Percentiles rank a stretch among this genome's conserved stretches.
Evolutionary conservation across 1,284 basidiomycete species (phyloP).

Genomic region (Cutaneotrichosporon sp.): DNA sequence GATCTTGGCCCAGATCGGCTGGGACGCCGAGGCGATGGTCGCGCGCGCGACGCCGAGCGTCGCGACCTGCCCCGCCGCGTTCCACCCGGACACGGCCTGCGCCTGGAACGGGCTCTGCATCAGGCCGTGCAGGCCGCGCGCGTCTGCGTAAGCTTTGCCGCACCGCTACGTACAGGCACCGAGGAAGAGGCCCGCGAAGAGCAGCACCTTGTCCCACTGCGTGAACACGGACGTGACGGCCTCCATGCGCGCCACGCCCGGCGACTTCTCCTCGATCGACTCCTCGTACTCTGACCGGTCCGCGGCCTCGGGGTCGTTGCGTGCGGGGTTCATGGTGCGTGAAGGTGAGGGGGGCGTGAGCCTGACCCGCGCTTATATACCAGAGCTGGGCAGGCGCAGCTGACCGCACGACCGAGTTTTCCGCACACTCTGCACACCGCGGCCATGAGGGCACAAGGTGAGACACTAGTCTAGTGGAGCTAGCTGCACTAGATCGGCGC

Average conservation of each 20-base stretch:
- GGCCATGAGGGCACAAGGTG: too few relatives aligned
- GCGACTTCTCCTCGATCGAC: conserved; percentile 9
- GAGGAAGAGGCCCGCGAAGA: conserved; percentile 51
- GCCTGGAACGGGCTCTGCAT: conserved; percentile 14
- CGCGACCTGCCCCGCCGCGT: conserved; percentile 8
- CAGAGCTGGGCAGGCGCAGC: too few relatives aligned
- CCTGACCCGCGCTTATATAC: too few relatives aligned
- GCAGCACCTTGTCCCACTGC: conserved; percentile 6
- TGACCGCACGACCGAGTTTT: too few relatives aligned
- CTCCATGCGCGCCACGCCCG: conserved; percentile 17
- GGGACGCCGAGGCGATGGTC: conserved; percentile 64
- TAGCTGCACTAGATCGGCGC: too few relatives aligned
- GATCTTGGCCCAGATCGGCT: conserved; percentile 77
- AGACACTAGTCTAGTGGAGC: too few relatives aligned
- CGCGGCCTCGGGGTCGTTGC: too few relatives aligned
- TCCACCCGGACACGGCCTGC: conserved; percentile 12
- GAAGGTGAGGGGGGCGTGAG: too few relatives aligned
- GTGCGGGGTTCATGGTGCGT: too few relatives aligned
- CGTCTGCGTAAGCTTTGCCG: conserved; percentile 9
- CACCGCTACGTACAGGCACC: conserved; percentile 36
- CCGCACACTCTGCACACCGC: too few relatives aligned
- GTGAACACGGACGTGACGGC: conserved; percentile 13
- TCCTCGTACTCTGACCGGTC: too few relatives aligned
- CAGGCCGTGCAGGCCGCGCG: conserved; percentile 8
- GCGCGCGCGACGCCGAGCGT: conserved; percentile 29